phyloP scores from a whole-genome alignment of 768 basidiomycete genomes.

The Rhodotorula sphaerocarpa region DNA sequence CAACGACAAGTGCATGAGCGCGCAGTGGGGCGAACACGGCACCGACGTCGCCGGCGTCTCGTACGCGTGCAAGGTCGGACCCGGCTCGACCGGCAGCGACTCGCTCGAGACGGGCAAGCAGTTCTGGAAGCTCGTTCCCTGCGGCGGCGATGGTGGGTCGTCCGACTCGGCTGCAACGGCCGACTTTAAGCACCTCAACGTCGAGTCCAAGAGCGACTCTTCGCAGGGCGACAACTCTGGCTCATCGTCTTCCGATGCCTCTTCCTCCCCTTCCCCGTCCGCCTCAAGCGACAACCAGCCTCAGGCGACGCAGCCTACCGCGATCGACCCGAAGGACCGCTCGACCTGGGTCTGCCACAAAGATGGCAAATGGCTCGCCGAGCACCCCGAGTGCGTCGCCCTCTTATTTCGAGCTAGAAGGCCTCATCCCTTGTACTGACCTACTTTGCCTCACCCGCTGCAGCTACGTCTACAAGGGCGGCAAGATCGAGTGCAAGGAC shows the following conservation, averaged over 20 bases:
- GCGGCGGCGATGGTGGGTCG: not conserved
- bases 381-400: not conserved
- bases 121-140: slow-evolving; percentile 23
- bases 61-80: slow-evolving; percentile 30
- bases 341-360: slow-evolving; percentile 20
- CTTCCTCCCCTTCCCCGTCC: not conserved
- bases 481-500: slow-evolving; percentile 25
- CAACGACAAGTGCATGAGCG: slow-evolving; percentile 12
- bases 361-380: slow-evolving; percentile 9
- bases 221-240: not conserved
- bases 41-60: slow-evolving; percentile 21
- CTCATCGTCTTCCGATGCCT: not conserved
- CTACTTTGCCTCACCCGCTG: no score
- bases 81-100: slow-evolving; percentile 7
- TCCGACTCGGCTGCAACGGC: not conserved
- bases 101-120: slow-evolving; percentile 27
- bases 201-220: not conserved
- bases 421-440: no score
- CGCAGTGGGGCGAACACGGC: slow-evolving; percentile 20
- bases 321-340: slow-evolving; percentile 17
- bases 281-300: not conserved
- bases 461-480: not conserved
- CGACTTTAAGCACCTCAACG: not conserved
- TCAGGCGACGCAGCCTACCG: not conserved
- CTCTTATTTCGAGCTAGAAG: no score